Evolutionary conservation across 345 rosid genomes (phyloP).

Genomic region (Gossypium mustelinum): DNA sequence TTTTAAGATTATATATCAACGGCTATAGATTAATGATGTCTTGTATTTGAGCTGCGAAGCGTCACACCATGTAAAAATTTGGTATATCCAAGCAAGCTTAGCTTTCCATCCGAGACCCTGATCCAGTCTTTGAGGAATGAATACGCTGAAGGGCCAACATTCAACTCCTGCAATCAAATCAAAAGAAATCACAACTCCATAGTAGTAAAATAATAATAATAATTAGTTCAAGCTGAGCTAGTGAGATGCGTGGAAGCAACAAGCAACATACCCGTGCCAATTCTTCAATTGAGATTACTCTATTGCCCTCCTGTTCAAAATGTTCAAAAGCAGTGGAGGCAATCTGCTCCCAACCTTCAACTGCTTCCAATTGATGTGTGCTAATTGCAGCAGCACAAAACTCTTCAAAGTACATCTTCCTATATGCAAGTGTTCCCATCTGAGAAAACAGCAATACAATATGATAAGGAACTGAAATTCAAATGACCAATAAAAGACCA

Average conservation of each 20-base stretch:
- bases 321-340: conserved; percentile 57
- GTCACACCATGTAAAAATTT: conserved; percentile 86
- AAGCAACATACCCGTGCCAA: conserved; percentile 54
- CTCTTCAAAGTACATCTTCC: conserved; percentile 77
- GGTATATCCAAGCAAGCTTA: conserved; percentile 72
- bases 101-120: conserved; percentile 74
- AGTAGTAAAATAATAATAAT: not conserved
- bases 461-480: conserved; percentile 3
- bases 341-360: conserved; percentile 71
- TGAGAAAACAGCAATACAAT: conserved; percentile 19
- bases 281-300: conserved; percentile 66
- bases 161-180: conserved; percentile 43
- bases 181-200: not conserved
- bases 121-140: conserved; percentile 75
- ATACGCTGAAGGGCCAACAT: conserved; percentile 77
- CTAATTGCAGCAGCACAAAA: conserved; percentile 88
- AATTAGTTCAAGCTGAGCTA: not conserved
- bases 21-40: conserved; percentile 49
- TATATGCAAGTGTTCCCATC: conserved; percentile 70
- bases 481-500: conserved; percentile 1
- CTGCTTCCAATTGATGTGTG: conserved; percentile 67
- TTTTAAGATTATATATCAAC: conserved; percentile 22
- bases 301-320: conserved; percentile 73
- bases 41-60: conserved; percentile 64
- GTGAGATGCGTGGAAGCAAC: not conserved